phyloP scores from a whole-genome alignment of 208 protist genomes.

The Leishmania mexicana region DNA sequence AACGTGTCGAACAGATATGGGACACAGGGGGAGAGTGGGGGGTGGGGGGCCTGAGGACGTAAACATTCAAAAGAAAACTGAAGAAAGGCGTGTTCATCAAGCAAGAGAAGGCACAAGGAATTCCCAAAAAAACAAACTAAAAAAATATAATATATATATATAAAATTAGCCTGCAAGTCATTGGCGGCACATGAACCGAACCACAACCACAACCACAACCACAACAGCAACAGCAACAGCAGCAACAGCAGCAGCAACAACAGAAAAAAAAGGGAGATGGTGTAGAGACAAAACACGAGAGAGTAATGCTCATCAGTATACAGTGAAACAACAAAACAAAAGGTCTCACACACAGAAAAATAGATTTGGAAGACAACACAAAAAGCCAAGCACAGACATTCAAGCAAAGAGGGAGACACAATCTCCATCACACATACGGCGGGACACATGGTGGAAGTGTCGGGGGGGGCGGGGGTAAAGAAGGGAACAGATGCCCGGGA shows the following conservation, averaged over 20 bases:
- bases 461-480: background rate
- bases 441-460: background rate
- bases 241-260: background rate
- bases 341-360: background rate
- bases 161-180: background rate
- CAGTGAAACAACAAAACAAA: background rate
- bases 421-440: background rate
- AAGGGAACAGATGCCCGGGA: background rate
- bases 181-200: background rate
- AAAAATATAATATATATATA: background rate
- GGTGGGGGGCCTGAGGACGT: background rate
- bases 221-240: background rate
- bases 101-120: background rate
- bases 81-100: background rate
- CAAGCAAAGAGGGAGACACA: background rate
- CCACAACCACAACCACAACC: no score
- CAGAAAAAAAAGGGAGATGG: background rate
- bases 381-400: no score
- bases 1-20: no score
- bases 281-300: background rate
- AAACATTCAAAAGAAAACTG: background rate
- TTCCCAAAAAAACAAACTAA: background rate
- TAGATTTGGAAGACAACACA: background rate
- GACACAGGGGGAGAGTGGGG: no score
- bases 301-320: background rate